phyloP scores from a whole-genome alignment of 768 basidiomycete genomes.

The Lactarius tabidus region DNA sequence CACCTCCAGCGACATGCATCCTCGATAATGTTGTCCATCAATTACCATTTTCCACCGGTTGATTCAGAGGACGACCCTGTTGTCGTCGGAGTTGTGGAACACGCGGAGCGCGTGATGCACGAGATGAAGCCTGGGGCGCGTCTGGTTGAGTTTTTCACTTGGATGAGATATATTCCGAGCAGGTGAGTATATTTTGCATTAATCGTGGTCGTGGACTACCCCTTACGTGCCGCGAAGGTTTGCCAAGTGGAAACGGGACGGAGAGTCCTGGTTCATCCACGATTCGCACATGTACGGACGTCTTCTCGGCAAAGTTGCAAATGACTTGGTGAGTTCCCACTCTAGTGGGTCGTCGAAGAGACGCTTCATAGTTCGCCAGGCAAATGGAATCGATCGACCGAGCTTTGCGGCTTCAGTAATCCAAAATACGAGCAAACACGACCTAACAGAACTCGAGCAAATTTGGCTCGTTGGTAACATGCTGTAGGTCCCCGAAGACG shows the following conservation, averaged over 20 bases:
- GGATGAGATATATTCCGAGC: slow-evolving; percentile 4
- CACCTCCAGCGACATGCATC: slow-evolving; percentile 27
- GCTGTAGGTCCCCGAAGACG: slow-evolving; percentile 10
- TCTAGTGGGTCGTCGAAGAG: too few species aligned
- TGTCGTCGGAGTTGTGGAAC: background rate
- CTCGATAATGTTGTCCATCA: slow-evolving; percentile 28
- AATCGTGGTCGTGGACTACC: background rate
- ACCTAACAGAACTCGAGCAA: background rate
- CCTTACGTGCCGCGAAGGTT: background rate
- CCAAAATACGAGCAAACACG: background rate
- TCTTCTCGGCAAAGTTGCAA: background rate
- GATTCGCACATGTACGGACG: background rate
- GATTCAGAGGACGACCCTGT: slow-evolving; percentile 12
- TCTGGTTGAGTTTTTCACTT: background rate
- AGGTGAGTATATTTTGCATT: background rate
- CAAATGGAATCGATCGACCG: background rate
- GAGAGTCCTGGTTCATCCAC: too few species aligned
- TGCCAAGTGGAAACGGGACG: too few species aligned
- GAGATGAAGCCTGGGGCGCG: background rate
- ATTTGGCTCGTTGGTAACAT: slow-evolving; percentile 7
- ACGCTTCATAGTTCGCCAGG: too few species aligned
- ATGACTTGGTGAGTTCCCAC: background rate
- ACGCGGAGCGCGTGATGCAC: background rate
- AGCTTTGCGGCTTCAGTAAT: slow-evolving; percentile 5
- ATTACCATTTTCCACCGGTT: slow-evolving; percentile 2